Percentiles rank a stretch among this genome's conserved stretches.
These are phyloP conservation scores for Iodosphaeria phyllophila DNA, from an alignment of 2,329 filamentous ascomycete genomes.

Conservation along the genomic window DNA sequence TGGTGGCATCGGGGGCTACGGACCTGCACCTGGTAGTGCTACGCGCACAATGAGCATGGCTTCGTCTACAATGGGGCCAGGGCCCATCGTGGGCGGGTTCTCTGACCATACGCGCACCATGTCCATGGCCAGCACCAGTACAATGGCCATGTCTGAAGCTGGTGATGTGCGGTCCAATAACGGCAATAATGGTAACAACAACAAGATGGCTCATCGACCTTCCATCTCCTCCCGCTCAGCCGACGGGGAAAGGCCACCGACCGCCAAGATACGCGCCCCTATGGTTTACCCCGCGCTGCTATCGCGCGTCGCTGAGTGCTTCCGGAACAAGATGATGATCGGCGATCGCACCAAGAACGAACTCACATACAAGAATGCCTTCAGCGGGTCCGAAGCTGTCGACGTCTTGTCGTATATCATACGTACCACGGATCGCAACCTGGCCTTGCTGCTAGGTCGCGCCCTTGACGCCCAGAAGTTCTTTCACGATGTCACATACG, in stretches of 20 bases:
- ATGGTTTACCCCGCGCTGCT: conserved; percentile 86
- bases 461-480: conserved; percentile 95
- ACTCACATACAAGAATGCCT: conserved; percentile 90
- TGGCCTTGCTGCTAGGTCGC: conserved; percentile 76
- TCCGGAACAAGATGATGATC: conserved; percentile 71
- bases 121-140: conserved; percentile 88
- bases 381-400: conserved; percentile 87
- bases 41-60: conserved; percentile 43
- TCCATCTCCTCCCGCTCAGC: conserved; percentile 36
- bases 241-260: conserved; percentile 35
- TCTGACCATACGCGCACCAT: conserved; percentile 51
- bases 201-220: conserved; percentile 31
- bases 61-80: conserved; percentile 29
- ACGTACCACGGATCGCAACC: conserved; percentile 85
- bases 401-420: conserved; percentile 95
- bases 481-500: conserved; percentile 98
- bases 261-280: conserved; percentile 50
- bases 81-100: too few species aligned
- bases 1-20: conserved; percentile 20
- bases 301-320: conserved; percentile 84
- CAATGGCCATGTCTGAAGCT: conserved; percentile 47
- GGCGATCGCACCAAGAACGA: conserved; percentile 92
- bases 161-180: conserved; percentile 39
- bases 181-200: too few species aligned
- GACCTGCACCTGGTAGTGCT: conserved; percentile 30